phyloP scores from a whole-genome alignment of 164 flowering plant genomes.

The Houttuynia cordata region DNA sequence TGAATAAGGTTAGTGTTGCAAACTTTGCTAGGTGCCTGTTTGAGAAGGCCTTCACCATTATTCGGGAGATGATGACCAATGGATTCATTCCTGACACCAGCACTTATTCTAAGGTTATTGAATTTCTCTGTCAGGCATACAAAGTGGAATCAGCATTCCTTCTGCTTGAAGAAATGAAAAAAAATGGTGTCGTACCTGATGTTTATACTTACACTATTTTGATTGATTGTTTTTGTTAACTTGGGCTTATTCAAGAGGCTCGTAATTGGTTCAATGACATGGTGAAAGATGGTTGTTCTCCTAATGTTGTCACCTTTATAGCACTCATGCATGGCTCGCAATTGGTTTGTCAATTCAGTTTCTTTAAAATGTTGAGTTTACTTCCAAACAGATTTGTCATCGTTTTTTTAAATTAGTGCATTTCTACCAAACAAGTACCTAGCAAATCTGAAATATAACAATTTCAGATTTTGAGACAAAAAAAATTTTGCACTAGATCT shows the following conservation, averaged over 20 bases:
- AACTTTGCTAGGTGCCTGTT: conserved; percentile 66
- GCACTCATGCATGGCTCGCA: conserved; percentile 86
- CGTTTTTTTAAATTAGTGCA: too few relatives aligned
- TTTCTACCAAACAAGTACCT: too few relatives aligned
- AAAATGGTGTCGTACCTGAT: conserved; percentile 51
- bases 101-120: conserved; percentile 74
- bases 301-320: too few relatives aligned
- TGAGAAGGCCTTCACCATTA: conserved; percentile 55
- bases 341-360: too few relatives aligned
- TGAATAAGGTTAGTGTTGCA: conserved; percentile 69
- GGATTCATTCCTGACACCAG: conserved; percentile 73
- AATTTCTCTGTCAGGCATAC: conserved; percentile 50
- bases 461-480: too few relatives aligned
- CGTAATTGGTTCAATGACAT: conserved; percentile 68
- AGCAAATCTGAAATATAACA: too few relatives aligned
- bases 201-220: too few relatives aligned
- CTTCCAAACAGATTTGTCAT: too few relatives aligned
- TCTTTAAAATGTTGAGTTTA: too few relatives aligned
- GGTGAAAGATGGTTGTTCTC: conserved; percentile 60
- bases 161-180: conserved; percentile 81
- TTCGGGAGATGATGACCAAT: conserved; percentile 71
- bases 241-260: conserved; percentile 78
- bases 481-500: too few relatives aligned
- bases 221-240: conserved; percentile 78
- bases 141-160: conserved; percentile 64